Base-by-base conservation (phyloP, 306 rosid genomes). In the Sophora flavescens region DNA sequence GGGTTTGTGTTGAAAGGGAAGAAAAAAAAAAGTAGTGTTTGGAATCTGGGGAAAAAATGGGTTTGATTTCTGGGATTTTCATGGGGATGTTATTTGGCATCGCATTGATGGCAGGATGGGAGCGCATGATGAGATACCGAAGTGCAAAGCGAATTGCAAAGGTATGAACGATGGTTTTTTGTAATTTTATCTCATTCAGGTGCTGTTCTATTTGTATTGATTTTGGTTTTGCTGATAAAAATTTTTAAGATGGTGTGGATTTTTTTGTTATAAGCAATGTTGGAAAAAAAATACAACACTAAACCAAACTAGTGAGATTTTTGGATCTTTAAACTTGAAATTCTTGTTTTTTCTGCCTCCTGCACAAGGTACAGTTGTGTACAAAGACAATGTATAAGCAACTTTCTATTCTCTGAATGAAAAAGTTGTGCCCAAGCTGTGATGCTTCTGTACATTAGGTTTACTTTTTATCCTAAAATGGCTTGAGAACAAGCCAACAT, bases 41-140 rank as follows among this genome's bases (percentile, higher is more conserved):
- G 84, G 82, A 74, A 74, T 78, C 78, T 42, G 70, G 30, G 63
- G 76, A 83, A 72, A 93, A 84, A 69, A 93, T 91, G 98, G 97
- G 97, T 81, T 70, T 93, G 96, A 81, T 89, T 89, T 88, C 97
- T 86, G 98, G 98, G 89, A 73, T 91, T 89, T 78, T 93, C 16
- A 79, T 93, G 91, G 98, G 98, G 78, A 82, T 91, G 76, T 1
- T 84, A n/a, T 86, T 88, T 63, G 98, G 98, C 81, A 84, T 91
- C 64, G 89, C 87, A 70, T 86, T 91, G 88, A 93, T 93, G 98
- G 93, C 91, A 11, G 97, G 93, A 35, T 93, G 93, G 98, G 85
- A 54, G 58, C 89, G 90, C 63, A 91, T 93, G 97, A 91, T 89
- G 92, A 79, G 86, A 81, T 83, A 85, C 22, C 87, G 98, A 76